phyloP scores from a whole-genome alignment of 345 rosid species.

The Gossypium turneri region DNA sequence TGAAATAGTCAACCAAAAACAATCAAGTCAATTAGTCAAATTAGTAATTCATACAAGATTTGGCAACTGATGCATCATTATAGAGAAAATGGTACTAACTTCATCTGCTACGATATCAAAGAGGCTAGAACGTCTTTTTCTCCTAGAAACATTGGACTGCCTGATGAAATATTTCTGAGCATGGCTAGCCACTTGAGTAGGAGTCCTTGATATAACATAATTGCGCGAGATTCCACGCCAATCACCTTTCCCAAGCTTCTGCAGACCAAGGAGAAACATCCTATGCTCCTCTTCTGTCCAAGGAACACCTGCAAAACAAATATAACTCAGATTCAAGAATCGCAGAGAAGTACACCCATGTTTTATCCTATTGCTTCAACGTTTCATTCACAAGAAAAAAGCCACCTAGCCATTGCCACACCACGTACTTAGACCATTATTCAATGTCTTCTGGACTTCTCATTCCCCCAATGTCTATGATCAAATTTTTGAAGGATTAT shows the following conservation, averaged over 20 bases:
- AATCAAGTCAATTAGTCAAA: background rate
- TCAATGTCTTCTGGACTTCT: background rate
- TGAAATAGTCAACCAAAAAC: background rate
- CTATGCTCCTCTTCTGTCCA: conserved; percentile 99
- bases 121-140: conserved; percentile 96
- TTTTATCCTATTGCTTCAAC: background rate
- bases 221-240: conserved; percentile 98
- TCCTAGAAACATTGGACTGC: conserved; percentile 71
- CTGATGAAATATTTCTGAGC: conserved; percentile 96
- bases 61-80: background rate
- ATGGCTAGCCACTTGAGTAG: conserved; percentile 99
- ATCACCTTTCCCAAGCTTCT: conserved; percentile 97
- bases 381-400: background rate
- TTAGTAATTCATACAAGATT: background rate
- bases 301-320: conserved; percentile 62
- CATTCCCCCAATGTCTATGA: background rate
- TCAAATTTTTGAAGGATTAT: background rate
- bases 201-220: conserved; percentile 85
- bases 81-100: conserved; percentile 38
- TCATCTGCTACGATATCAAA: conserved; percentile 91
- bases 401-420: background rate
- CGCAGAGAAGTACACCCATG: background rate
- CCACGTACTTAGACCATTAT: background rate
- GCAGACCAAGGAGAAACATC: conserved; percentile 86
- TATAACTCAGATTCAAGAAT: conserved; percentile 4